phyloP scores from a whole-genome alignment of 78 protist species.

The Polysphondylium violaceum region DNA sequence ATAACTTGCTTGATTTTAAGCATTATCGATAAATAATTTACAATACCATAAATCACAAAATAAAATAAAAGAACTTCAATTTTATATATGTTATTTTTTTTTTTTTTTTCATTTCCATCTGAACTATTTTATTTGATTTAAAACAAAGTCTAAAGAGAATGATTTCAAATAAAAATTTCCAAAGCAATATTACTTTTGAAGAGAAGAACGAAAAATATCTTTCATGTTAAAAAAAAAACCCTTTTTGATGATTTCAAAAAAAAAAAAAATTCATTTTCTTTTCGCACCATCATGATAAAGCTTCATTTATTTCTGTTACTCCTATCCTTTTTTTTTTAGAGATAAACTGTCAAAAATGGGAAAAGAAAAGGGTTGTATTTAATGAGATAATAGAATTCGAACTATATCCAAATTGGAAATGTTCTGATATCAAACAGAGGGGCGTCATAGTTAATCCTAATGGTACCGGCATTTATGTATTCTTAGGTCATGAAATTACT shows the following conservation, averaged over 20 bases:
- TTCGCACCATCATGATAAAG: too few species aligned
- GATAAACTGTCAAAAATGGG: background rate
- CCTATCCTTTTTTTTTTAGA: background rate
- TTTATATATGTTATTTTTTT: background rate
- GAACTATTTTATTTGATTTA: background rate
- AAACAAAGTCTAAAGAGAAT: background rate
- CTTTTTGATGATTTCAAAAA: too few species aligned
- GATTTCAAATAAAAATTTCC: background rate
- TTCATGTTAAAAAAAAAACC: background rate
- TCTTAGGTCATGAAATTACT: too few species aligned
- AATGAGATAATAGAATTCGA: background rate
- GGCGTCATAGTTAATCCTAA: too few species aligned
- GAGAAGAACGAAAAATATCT: background rate
- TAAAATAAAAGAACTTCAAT: background rate
- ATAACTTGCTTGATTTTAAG: too few species aligned
- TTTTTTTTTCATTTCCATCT: background rate
- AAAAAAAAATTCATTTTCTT: background rate
- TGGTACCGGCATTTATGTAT: too few species aligned
- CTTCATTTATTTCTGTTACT: too few species aligned
- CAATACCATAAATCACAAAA: too few species aligned
- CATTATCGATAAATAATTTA: too few species aligned
- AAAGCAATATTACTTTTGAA: background rate
- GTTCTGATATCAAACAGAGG: background rate
- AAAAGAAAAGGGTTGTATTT: background rate
- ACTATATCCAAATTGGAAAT: background rate